Conservation (phyloP, 176 grass and related monocot species). For the Aegilops tauschii region DNA sequence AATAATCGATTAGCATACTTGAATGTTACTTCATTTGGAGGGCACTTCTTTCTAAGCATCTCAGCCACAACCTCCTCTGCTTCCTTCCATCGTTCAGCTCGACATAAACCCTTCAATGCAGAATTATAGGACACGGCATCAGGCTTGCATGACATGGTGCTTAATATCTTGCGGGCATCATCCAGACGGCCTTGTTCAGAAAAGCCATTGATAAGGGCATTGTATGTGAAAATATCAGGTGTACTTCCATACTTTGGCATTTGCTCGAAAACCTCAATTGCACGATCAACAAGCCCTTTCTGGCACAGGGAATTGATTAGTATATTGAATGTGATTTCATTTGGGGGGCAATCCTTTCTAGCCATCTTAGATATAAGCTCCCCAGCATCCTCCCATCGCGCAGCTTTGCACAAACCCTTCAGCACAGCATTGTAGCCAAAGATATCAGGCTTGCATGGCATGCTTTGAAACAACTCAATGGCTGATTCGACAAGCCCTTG, state of each 20-base stretch:
- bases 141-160: conserved; percentile 43
- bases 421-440: conserved; percentile 49
- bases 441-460: conserved; percentile 50
- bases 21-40: conserved; percentile 61
- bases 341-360: conserved; percentile 46
- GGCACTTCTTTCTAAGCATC: conserved; percentile 48
- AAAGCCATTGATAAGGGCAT: conserved; percentile 48
- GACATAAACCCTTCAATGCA: conserved; percentile 50
- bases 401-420: conserved; percentile 45
- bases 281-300: conserved; percentile 34
- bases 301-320: conserved; percentile 49
- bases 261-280: conserved; percentile 44
- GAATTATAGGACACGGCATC: conserved; percentile 49
- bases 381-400: conserved; percentile 44
- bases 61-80: conserved; percentile 37
- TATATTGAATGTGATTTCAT: conserved; percentile 54
- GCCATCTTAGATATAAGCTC: conserved; percentile 43
- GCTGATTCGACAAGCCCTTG: conserved; percentile 38
- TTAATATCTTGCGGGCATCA: conserved; percentile 40
- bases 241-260: conserved; percentile 41
- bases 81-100: conserved; percentile 43
- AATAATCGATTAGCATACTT: conserved; percentile 50
- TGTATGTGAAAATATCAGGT: conserved; percentile 52
- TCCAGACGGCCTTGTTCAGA: conserved; percentile 42
- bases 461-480: conserved; percentile 41